Percentiles rank a stretch among this genome's conserved stretches.
These are phyloP conservation scores for Wickerhamomyces chambardii DNA, from an alignment of 805 yeast genomes.

Conservation along the genomic window DNA sequence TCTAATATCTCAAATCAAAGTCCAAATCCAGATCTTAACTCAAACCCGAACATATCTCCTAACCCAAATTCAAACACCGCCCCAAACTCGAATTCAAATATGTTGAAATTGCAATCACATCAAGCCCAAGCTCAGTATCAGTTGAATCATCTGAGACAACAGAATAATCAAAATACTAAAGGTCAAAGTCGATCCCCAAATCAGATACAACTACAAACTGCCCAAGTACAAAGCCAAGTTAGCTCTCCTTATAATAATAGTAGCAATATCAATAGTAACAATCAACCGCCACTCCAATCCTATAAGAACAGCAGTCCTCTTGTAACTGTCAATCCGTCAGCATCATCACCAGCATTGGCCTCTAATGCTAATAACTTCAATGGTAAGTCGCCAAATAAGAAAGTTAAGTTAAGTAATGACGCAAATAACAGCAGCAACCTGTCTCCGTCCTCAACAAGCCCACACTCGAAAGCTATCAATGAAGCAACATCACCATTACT, in stretches of 20 bases:
- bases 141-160: slow-evolving; percentile 41
- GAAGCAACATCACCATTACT: neutral
- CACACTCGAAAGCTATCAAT: neutral
- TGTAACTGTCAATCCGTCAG: too few relatives aligned
- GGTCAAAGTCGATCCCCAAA: too few relatives aligned
- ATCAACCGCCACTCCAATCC: neutral
- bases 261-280: slow-evolving; percentile 7
- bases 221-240: too few relatives aligned
- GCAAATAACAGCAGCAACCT: too few relatives aligned
- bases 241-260: too few relatives aligned
- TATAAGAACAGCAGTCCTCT: too few relatives aligned
- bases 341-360: neutral
- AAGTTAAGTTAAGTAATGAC: slow-evolving; percentile 11
- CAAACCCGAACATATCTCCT: neutral
- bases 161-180: too few relatives aligned
- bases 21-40: slow-evolving; percentile 2
- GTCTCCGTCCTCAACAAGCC: slow-evolving; percentile 6
- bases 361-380: too few relatives aligned
- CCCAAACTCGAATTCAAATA: neutral
- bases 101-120: slow-evolving; percentile 18
- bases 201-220: slow-evolving; percentile 14
- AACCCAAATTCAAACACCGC: slow-evolving; percentile 4
- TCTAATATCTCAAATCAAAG: slow-evolving; percentile 4
- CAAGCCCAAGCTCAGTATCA: slow-evolving; percentile 32
- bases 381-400: slow-evolving; percentile 11